Evolutionary conservation across 176 grass and related monocot species (phyloP).

Genomic region (Poa pratensis): DNA sequence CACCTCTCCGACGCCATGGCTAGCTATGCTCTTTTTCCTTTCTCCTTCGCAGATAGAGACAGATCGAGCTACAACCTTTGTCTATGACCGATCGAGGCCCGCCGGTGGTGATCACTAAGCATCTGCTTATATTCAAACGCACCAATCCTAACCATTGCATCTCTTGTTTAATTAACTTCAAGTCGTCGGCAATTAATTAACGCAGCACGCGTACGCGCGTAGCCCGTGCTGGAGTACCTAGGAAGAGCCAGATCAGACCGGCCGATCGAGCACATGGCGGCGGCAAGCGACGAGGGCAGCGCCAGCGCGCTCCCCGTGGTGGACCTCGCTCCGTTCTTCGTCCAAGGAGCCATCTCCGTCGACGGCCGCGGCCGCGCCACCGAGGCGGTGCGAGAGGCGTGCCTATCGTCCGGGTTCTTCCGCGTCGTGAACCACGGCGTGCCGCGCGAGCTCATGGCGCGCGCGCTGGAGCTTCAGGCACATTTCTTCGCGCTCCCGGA

Average conservation of each 20-base stretch:
- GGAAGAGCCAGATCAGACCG: neutral
- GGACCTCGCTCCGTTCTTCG: constrained; percentile 39
- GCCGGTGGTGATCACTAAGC: too few relatives aligned
- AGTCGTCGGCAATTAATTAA: neutral
- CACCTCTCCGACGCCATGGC: too few relatives aligned
- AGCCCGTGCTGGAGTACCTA: too few relatives aligned
- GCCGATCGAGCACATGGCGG: neutral
- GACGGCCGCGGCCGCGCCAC: constrained; percentile 24
- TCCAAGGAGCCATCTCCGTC: too few relatives aligned
- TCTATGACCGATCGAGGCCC: too few relatives aligned
- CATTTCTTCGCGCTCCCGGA: constrained; percentile 48
- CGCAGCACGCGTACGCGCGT: neutral
- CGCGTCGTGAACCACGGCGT: constrained; percentile 56
- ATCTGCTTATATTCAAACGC: too few relatives aligned
- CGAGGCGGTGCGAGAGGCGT: constrained; percentile 32
- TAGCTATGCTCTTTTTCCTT: too few relatives aligned
- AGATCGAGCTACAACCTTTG: too few relatives aligned
- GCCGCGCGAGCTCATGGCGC: constrained; percentile 24
- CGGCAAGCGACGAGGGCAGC: neutral
- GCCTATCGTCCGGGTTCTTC: constrained; percentile 44
- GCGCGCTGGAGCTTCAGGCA: constrained; percentile 25
- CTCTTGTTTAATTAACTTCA: neutral
- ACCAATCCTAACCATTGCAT: too few relatives aligned
- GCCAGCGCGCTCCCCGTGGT: constrained; percentile 31
- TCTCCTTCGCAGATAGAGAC: too few relatives aligned